Base-by-base conservation (phyloP, 306 rosid species). In the Erythrophleum fordii region DNA sequence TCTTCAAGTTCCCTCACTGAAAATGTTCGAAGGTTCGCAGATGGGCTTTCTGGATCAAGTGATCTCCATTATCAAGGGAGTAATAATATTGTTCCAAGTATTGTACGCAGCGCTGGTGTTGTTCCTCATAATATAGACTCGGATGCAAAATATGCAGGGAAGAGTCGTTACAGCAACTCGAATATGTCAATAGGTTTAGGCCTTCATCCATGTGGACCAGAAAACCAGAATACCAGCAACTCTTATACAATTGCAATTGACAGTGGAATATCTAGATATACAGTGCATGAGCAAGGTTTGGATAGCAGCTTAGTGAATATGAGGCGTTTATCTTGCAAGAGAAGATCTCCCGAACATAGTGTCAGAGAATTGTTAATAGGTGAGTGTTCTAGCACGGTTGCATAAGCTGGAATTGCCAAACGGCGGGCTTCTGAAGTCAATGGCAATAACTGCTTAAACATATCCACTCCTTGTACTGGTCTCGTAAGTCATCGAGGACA, bases 341-440 rank as follows among this genome's bases (percentile, higher is more conserved):
- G 83, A 83, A 73, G 61, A 12, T 69, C 53, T 12, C n/a, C 46
- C 16, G 82, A 72, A 28, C 17, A 29, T 77, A 60, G 29, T 65
- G 20, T 4, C 31, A 3, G 72, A 66, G 77, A 73, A 34, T 12
- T 66, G 29, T 28, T 26, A 2, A 6, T 35, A 18, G 83, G 86
- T 18, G 80, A 51, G 68, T 77, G 75, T 64, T 77, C 82, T 41
- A 64, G 55, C 39, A 9, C 41, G 14, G 76, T 56, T 44, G 45
- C 26, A 29, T 37, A 44, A 23, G 55, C 82, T 65, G 56, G 45
- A 31, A 25, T 3, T n/a, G 5, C 46, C 48, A 79, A 72, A 72
- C 59, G 76, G 23, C 34, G 11, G 45, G 76, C 41, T 18, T 34
- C 61, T 22, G 60, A 71, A 17, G 23, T 16, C 37, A 58, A 11